Percentiles rank a stretch among this genome's conserved stretches.
Conservation (phyloP, 345 rosid species). For the Corchorus olitorius region DNA sequence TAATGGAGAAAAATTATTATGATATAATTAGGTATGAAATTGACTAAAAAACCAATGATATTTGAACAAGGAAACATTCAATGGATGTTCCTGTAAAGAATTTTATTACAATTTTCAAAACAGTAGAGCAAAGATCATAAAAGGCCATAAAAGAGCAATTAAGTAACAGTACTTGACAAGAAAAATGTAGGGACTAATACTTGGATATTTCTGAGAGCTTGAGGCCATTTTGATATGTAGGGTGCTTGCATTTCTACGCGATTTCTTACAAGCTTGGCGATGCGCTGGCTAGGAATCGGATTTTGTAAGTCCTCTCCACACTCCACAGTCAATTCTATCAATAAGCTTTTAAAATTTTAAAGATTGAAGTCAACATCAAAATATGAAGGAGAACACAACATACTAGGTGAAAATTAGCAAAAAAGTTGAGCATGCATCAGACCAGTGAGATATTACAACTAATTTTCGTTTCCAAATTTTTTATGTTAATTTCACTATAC, state of each 20-base stretch:
- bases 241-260: conserved; percentile 95
- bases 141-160: neutral
- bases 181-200: conserved; percentile 27
- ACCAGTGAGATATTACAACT: neutral
- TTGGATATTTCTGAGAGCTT: conserved; percentile 98
- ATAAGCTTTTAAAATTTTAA: conserved; percentile 41
- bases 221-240: conserved; percentile 91
- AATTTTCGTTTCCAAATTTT: too few species aligned
- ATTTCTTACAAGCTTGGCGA: conserved; percentile 66
- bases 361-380: conserved; percentile 21
- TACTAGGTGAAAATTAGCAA: neutral
- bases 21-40: too few species aligned
- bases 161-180: conserved; percentile 5
- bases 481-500: too few species aligned
- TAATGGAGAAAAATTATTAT: too few species aligned
- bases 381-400: neutral
- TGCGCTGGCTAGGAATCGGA: conserved; percentile 64
- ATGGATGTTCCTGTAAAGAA: conserved; percentile 69
- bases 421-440: neutral
- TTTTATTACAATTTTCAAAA: neutral
- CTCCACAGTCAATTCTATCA: conserved; percentile 65
- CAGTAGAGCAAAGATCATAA: neutral
- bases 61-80: conserved; percentile 52
- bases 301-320: conserved; percentile 49
- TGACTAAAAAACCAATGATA: too few species aligned